A percentile compares a stretch with the other conserved stretches of the same genome.
Evolutionary conservation across 2,329 filamentous ascomycete species (phyloP).

Genomic region (Exophiala xenobiotica): DNA sequence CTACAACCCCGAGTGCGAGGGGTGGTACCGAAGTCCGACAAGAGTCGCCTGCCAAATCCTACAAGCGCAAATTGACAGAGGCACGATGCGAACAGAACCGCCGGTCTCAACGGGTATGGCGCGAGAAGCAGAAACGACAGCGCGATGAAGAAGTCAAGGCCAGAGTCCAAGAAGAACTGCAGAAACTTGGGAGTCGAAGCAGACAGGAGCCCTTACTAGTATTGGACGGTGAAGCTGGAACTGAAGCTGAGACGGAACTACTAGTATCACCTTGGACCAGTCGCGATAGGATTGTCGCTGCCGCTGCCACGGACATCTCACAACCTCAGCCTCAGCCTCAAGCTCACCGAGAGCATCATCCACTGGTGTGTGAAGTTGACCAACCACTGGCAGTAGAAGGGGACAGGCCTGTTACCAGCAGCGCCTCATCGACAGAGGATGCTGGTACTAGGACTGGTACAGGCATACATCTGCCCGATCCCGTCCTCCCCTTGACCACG

Average conservation of each 20-base stretch:
- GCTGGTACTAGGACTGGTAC: neutral
- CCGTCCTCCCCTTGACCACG: slow-evolving; percentile 10
- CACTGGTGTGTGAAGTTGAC: too few relatives aligned
- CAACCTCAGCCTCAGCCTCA: neutral
- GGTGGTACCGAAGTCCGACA: too few relatives aligned
- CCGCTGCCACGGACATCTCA: neutral
- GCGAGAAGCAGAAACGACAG: slow-evolving; percentile 22
- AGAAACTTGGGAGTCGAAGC: neutral
- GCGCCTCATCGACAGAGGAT: neutral
- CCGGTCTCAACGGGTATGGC: slow-evolving; percentile 22
- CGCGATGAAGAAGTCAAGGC: slow-evolving; percentile 17
- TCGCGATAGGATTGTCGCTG: slow-evolving; percentile 1
- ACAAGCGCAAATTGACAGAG: slow-evolving; percentile 34
- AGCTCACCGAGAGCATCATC: too few relatives aligned
- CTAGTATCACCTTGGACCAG: neutral
- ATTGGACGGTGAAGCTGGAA: too few relatives aligned
- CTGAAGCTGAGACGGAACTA: too few relatives aligned
- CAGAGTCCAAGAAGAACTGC: slow-evolving; percentile 16
- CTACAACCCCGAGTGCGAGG: too few relatives aligned
- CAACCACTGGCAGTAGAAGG: too few relatives aligned
- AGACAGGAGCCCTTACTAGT: neutral
- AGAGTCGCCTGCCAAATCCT: slow-evolving; percentile 3
- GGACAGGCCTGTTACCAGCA: too few relatives aligned
- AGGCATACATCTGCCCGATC: neutral
- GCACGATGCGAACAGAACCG: slow-evolving; percentile 27